Percentiles rank a stretch among this genome's conserved stretches.
These are phyloP conservation scores for Chrysanthemum makinoi DNA, from an alignment of 129 eudicot genomes.

Conservation along the genomic window DNA sequence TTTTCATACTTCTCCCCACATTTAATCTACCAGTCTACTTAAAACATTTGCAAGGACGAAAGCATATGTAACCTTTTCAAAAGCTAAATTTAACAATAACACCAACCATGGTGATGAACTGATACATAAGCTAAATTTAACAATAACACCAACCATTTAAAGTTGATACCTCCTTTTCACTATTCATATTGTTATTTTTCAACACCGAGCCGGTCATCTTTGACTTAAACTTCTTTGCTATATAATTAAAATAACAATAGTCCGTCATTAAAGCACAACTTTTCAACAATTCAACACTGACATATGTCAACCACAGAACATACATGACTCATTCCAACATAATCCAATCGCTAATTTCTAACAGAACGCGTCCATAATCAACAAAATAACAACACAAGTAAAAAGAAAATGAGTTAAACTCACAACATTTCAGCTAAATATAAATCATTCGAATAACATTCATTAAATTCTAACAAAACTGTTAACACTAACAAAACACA, in stretches of 20 bases:
- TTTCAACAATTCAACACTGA: conserved; percentile 9
- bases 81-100: conserved; percentile 6
- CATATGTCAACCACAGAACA: not conserved
- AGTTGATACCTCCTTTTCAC: conserved; percentile 1
- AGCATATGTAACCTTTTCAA: no score
- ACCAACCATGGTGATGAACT: not conserved
- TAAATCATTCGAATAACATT: no score
- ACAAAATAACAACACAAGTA: no score
- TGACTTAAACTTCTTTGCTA: not conserved
- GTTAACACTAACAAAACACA: no score
- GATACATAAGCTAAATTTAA: not conserved
- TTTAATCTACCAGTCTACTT: conserved; percentile 5
- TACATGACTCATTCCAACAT: not conserved
- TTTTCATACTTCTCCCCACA: conserved; percentile 11
- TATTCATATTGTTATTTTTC: not conserved
- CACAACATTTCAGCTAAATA: no score
- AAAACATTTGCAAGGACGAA: not conserved
- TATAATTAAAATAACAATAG: not conserved
- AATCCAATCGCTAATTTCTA: not conserved
- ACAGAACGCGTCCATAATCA: not conserved
- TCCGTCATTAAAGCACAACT: not conserved
- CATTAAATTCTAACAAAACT: no score
- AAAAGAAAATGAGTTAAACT: no score
- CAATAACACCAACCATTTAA: conserved; percentile 13
- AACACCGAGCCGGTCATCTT: conserved; percentile 14